Evolutionary conservation across 2,329 filamentous ascomycete genomes (phyloP), one percentile per base, ranked within the genome.

Genomic region (Purpureocillium lavendulum): DNA sequence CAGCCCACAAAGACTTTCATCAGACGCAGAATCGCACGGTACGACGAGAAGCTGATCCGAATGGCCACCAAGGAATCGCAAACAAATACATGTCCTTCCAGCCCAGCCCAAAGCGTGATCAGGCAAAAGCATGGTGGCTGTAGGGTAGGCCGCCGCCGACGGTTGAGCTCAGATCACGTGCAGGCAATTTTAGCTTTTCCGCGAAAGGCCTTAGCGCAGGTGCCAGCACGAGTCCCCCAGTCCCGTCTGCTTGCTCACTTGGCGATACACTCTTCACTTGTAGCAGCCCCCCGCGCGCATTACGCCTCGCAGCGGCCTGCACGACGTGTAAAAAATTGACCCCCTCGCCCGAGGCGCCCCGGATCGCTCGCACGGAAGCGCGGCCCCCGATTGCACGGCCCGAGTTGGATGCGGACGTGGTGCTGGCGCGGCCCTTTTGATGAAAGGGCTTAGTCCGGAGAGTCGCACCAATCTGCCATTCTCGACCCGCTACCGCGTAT

Each of bases 381-480:
- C 45, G 38, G 41, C 43, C 33, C 36, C 45, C 40, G 45, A 57
- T 56, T 59, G 51, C 51, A 54, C 49, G 42, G 48, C 50, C 45
- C 45, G 44, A 51, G 53, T 49, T 58, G 53, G 53, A 55, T 58
- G 55, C 51, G 49, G 52, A 50, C 51, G 50, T 38, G 45, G 47
- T 46, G 40, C 48, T 55, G 48, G 51, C 53, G 51, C 56, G 54
- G 52, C 51, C 50, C 21, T 26, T 26, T 61, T 51, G 55, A 62
- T 53, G 49, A 57, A 59, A 55, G 51, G 56, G 50, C 57, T 56
- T 60, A 54, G 21, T 26, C 21, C 10, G 21, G 21, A 26, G 57
- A 60, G 62, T 66, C 60, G 61, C 58, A 65, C 61, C 61, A 56
- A 52, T 52, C 53, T 53, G 52, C 52, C 11, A 13, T 17, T 24